Evolutionary conservation across 306 rosid genomes (phyloP), one percentile per base, ranked within the genome.

Genomic region (Dryas drummondii): DNA sequence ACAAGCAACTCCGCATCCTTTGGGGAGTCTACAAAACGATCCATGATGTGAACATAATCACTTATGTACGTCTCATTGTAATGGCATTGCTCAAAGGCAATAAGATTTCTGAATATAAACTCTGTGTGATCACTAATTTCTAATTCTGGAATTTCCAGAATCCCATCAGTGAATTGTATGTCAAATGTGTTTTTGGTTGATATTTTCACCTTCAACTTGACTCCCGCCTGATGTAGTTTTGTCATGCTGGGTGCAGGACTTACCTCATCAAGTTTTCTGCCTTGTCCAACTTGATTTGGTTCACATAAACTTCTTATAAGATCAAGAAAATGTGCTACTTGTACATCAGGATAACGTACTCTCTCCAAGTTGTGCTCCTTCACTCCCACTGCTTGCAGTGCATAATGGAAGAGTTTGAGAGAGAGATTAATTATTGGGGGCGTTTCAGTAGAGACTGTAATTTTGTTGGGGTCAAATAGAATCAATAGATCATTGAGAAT

Each of bases 121-220:
- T 76, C 81, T 1, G 80, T 68, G 0, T 0, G 0, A 0, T 40
- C 74, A 64, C 8, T 0, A 6, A 73, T 40, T 51, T 4, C 1
- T 54, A 79, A 46, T 7, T 46, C 3, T 49, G 86, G 83, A 57
- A 80, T 80, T 59, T 22, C 50, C 14, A 81, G 47, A 14, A 52
- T 73, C 4, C 37, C 3, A 3, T 44, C 4, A 4, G 4, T 0
- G 52, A 66, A 45, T 2, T 13, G 3, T 66, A 45, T 44, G 70
- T 9, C 37, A 19, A 0, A 0, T 19, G 0, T 0, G 22, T 19
- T 0, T 0, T 19, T 19, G 22, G 22, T 19, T 19, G 22, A 0
- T 19, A n/a, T n/a, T n/a, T 0, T 19, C 22, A 19, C 22, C 22
- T 19, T 19, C 0, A 9, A 7, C 7, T 5, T 2, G 9, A 11